phyloP scores from a whole-genome alignment of 2,329 filamentous ascomycete genomes.

The Aspergillus pseudoviridinutans region DNA sequence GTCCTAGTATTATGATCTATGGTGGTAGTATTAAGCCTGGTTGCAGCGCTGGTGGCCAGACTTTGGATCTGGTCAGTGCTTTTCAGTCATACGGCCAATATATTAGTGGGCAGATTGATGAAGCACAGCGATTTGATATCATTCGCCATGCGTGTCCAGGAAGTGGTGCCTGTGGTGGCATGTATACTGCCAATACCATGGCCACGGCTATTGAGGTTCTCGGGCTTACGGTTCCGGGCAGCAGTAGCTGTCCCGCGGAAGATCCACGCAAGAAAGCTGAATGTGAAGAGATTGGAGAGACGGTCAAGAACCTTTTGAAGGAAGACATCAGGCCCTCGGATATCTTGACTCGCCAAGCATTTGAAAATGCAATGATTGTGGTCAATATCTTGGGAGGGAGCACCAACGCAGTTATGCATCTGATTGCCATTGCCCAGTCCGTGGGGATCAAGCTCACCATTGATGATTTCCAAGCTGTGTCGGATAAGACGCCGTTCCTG shows the following conservation, averaged over 20 bases:
- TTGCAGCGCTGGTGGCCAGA: slow-evolving; percentile 57
- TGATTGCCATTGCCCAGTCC: slow-evolving; percentile 78
- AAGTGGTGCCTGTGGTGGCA: slow-evolving; percentile 78
- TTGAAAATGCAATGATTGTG: slow-evolving; percentile 80
- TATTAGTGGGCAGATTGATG: slow-evolving; percentile 83
- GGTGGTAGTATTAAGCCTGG: slow-evolving; percentile 91
- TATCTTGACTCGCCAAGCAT: slow-evolving; percentile 74
- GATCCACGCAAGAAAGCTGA: slow-evolving; percentile 68
- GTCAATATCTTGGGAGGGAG: slow-evolving; percentile 79
- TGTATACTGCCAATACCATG: slow-evolving; percentile 78
- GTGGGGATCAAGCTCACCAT: slow-evolving; percentile 78
- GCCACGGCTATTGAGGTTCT: slow-evolving; percentile 61
- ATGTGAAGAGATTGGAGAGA: slow-evolving; percentile 66
- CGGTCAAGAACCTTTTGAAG: slow-evolving; percentile 69
- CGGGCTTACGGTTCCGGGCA: not conserved
- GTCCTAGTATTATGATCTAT: slow-evolving; percentile 95
- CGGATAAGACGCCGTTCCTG: slow-evolving; percentile 74
- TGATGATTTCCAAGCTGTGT: slow-evolving; percentile 81
- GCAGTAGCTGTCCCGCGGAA: slow-evolving; percentile 25
- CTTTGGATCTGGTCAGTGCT: slow-evolving; percentile 90
- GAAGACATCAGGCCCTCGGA: slow-evolving; percentile 75
- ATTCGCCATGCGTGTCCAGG: slow-evolving; percentile 88
- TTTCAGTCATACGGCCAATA: slow-evolving; percentile 98
- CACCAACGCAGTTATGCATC: slow-evolving; percentile 79
- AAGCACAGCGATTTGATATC: slow-evolving; percentile 89